Evolutionary conservation across 768 basidiomycete genomes (phyloP).

Genomic region (Mycena leptocephala): DNA sequence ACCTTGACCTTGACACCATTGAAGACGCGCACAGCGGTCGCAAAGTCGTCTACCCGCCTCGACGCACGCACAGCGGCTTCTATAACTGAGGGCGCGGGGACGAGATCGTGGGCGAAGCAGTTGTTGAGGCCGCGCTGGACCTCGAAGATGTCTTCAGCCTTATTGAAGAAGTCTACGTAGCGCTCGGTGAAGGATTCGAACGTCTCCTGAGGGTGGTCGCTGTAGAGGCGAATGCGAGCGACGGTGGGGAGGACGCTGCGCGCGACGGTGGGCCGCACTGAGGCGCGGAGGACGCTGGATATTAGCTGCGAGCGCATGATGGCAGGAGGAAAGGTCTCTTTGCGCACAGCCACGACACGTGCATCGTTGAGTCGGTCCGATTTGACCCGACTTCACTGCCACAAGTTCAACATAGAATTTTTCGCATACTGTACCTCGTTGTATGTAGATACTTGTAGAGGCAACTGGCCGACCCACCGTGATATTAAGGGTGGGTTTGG

Average conservation of each 20-base stretch:
- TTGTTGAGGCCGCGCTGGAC: slow-evolving; percentile 99
- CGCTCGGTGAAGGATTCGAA: slow-evolving; percentile 96
- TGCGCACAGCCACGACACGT: too few relatives aligned
- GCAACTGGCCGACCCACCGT: too few relatives aligned
- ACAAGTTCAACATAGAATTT: too few relatives aligned
- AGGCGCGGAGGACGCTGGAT: slow-evolving; percentile 74
- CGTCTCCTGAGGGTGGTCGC: slow-evolving; percentile 88
- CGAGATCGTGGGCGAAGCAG: slow-evolving; percentile 99
- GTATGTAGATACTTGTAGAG: too few relatives aligned
- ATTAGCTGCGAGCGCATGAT: slow-evolving; percentile 74
- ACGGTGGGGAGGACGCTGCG: slow-evolving; percentile 51
- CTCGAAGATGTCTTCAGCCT: slow-evolving; percentile 97
- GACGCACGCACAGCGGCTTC: slow-evolving; percentile 92
- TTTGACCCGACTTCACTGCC: too few relatives aligned
- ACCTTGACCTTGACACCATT: slow-evolving; percentile 98
- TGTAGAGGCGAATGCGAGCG: slow-evolving; percentile 63
- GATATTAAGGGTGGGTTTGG: too few relatives aligned
- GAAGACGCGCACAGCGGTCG: slow-evolving; percentile 96
- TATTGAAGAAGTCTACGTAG: slow-evolving; percentile 94
- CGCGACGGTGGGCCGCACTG: slow-evolving; percentile 65
- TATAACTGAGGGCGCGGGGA: slow-evolving; percentile 87
- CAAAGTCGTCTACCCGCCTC: slow-evolving; percentile 95
- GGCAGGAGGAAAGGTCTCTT: slow-evolving; percentile 34
- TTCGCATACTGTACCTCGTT: too few relatives aligned
- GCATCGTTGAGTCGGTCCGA: too few relatives aligned